Conservation (phyloP, 345 rosid genomes). For the Bruguiera sexangula region DNA sequence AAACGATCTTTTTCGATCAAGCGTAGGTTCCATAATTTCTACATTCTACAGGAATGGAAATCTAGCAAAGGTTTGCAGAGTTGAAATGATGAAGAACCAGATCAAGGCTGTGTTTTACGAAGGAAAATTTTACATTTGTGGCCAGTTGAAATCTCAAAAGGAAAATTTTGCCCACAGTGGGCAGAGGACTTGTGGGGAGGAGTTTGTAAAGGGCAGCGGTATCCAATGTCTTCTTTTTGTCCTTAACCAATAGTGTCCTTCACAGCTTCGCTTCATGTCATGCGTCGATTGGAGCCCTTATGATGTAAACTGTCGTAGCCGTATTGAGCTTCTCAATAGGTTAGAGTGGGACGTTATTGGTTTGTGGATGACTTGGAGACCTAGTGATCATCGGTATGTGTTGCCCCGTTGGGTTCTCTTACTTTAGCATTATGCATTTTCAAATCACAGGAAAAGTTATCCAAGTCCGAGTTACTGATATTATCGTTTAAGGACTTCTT, state of each 20-base stretch:
- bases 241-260: neutral
- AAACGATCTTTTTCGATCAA: neutral
- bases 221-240: neutral
- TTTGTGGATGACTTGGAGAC: too few species aligned
- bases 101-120: too few species aligned
- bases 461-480: neutral
- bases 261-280: neutral
- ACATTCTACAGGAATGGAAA: too few species aligned
- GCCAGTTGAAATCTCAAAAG: neutral
- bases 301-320: constrained; percentile 5
- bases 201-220: neutral
- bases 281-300: constrained; percentile 8
- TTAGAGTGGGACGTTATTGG: neutral
- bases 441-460: neutral
- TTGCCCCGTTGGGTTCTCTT: neutral
- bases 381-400: neutral
- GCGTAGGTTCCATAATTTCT: too few species aligned
- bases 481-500: too few species aligned
- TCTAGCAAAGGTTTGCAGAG: neutral
- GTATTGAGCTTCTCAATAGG: constrained; percentile 1
- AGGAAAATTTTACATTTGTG: neutral
- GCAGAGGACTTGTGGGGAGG: neutral
- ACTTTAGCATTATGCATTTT: too few species aligned
- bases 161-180: neutral
- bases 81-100: too few species aligned